Evolutionary conservation across 2,329 filamentous ascomycete genomes (phyloP).

Genomic region (Paraphaeosphaeria minitans): DNA sequence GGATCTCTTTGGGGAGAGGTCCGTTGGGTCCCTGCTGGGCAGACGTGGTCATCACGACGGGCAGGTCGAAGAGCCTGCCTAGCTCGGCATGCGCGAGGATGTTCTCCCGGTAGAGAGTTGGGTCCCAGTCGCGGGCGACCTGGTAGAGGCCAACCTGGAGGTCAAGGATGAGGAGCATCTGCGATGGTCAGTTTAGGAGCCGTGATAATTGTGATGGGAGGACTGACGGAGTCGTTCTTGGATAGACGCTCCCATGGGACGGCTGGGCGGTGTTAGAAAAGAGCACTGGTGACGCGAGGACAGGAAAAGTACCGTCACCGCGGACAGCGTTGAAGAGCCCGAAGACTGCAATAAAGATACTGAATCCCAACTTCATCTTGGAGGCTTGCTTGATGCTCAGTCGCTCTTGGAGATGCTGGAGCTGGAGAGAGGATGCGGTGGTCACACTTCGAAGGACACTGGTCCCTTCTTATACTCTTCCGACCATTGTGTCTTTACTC

Average conservation of each 20-base stretch:
- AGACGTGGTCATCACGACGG: slow-evolving; percentile 73
- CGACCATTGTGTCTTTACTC: background rate
- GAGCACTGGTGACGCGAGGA: background rate
- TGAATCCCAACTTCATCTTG: slow-evolving; percentile 42
- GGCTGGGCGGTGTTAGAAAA: slow-evolving; percentile 33
- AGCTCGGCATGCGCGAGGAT: slow-evolving; percentile 71
- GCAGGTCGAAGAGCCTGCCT: slow-evolving; percentile 69
- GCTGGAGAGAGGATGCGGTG: slow-evolving; percentile 21
- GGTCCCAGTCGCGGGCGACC: slow-evolving; percentile 68
- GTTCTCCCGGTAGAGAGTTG: slow-evolving; percentile 68
- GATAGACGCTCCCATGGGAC: slow-evolving; percentile 49
- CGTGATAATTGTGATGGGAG: background rate
- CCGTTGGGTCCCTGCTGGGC: slow-evolving; percentile 74
- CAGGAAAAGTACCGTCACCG: slow-evolving; percentile 33
- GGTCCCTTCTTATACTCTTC: slow-evolving; percentile 32
- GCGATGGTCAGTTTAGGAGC: background rate
- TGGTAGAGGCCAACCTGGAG: slow-evolving; percentile 64
- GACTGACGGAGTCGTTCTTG: slow-evolving; percentile 47
- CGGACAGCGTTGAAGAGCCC: slow-evolving; percentile 37
- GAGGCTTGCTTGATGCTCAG: slow-evolving; percentile 5
- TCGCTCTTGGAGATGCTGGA: slow-evolving; percentile 8
- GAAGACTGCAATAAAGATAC: slow-evolving; percentile 33
- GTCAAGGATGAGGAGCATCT: slow-evolving; percentile 64
- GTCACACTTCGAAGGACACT: slow-evolving; percentile 12
- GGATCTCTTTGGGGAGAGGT: slow-evolving; percentile 70